Evolutionary conservation across 2,329 filamentous ascomycete species (phyloP), one percentile per base, ranked within the genome.

Genomic region (Ilyonectria sp.): DNA sequence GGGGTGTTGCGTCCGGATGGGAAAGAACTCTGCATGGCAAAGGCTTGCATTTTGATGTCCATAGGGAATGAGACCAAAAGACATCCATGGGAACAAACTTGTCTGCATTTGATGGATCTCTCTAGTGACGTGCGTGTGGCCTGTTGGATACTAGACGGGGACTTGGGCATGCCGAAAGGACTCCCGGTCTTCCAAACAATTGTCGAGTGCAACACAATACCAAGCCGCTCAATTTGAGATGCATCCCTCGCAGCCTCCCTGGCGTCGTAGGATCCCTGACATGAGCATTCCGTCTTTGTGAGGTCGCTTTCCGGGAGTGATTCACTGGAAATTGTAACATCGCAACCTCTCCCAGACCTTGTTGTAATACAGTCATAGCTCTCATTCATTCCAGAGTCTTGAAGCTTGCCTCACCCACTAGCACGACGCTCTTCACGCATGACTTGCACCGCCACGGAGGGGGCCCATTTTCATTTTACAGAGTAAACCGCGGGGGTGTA

Each of bases 1-100:
- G 79, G 77, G 80, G 80, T 82, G 79, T 80, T 82, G 77, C 75
- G 79, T 80, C 79, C 75, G 80, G 81, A 80, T 80, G 80, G 81
- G 79, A 82, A 81, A 81, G 79, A 81, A 79, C 77, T 82, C 77
- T 80, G 80, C 81, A 82, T 82, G 78, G 78, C 78, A 81, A 79
- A 78, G 79, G 79, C 80, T 82, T 79, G 79, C 79, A 78, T 81
- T 81, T 78, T 78, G 77, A 81, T 80, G 79, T 81, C 76, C 71
- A 81, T 82, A 81, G 78, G 77, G 69, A 75, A 80, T 79, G 74
- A 79, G 72, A 80, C 75, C 72, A 76, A 76, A 76, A 79, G 80
- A 77, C 79, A 80, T 80, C 74, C 69, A 71, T 73, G 74, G 72
- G 74, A 73, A 72, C 69, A 75, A 53, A 60, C 57, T 49, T 57